Evolutionary conservation across 2,329 filamentous ascomycete species (phyloP).

Genomic region (Reticulascus tulasneorum): DNA sequence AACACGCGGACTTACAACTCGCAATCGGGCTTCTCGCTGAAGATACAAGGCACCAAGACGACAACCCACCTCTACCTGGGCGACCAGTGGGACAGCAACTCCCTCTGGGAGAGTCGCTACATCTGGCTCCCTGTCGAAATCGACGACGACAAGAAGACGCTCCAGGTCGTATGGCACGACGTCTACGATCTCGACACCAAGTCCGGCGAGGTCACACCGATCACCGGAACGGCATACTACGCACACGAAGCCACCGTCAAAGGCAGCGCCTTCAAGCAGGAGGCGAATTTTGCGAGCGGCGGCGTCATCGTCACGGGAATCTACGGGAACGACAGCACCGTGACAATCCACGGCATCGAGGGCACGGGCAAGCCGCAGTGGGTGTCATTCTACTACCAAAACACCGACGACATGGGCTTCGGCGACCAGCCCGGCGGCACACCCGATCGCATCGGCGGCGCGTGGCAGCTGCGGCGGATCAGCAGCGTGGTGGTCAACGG

Average conservation of each 20-base stretch:
- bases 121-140: conserved; percentile 52
- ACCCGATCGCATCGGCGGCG: conserved; percentile 56
- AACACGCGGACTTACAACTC: conserved; percentile 50
- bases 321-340: conserved; percentile 47
- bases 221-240: conserved; percentile 44
- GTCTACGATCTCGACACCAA: conserved; percentile 49
- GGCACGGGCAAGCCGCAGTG: conserved; percentile 46
- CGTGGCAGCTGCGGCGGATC: conserved; percentile 57
- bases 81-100: conserved; percentile 48
- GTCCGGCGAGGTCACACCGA: conserved; percentile 41
- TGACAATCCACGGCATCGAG: conserved; percentile 38
- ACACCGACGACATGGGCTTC: conserved; percentile 59
- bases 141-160: conserved; percentile 43
- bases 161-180: conserved; percentile 48
- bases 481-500: conserved; percentile 57
- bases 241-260: conserved; percentile 37
- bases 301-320: conserved; percentile 46
- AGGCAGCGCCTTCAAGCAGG: conserved; percentile 44
- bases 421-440: conserved; percentile 50
- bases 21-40: conserved; percentile 45
- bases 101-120: conserved; percentile 51
- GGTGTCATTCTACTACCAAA: conserved; percentile 54
- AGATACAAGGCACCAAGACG: conserved; percentile 43
- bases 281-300: conserved; percentile 45
- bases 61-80: conserved; percentile 47